Conservation (phyloP, 2,329 filamentous ascomycete species). For the Paramyrothecium sp. region DNA sequence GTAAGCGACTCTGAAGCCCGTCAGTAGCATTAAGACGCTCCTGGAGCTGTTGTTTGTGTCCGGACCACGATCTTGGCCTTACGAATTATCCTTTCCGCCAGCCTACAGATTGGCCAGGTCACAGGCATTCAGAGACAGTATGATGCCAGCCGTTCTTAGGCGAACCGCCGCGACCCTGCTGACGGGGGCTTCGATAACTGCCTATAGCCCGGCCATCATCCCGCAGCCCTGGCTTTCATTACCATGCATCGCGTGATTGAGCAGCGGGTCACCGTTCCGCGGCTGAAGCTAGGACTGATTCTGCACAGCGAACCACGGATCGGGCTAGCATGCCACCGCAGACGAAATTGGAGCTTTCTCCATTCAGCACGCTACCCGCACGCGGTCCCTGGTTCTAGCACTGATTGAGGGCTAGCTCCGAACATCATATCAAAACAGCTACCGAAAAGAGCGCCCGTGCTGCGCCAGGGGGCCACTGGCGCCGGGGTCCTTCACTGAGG, state of each 20-base stretch:
- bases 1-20: too few species aligned
- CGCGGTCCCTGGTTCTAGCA: not conserved
- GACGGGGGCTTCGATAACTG: not conserved
- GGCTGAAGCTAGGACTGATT: not conserved
- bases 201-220: not conserved
- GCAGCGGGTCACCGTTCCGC: not conserved
- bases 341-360: not conserved
- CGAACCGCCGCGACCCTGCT: too few species aligned
- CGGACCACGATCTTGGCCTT: too few species aligned
- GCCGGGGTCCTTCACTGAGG: not conserved
- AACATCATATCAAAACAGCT: not conserved
- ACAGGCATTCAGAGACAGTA: too few species aligned
- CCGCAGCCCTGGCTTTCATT: not conserved
- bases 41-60: too few species aligned
- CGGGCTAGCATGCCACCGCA: not conserved
- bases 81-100: too few species aligned
- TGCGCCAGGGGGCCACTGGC: not conserved
- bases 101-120: too few species aligned
- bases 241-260: not conserved
- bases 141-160: too few species aligned
- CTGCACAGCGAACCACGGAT: not conserved
- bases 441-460: not conserved
- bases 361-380: not conserved
- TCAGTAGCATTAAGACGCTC: too few species aligned
- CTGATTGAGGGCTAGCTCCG: not conserved